Conservation (phyloP, 139 green algal genomes). For the Tetradesmus lagerheimii region DNA sequence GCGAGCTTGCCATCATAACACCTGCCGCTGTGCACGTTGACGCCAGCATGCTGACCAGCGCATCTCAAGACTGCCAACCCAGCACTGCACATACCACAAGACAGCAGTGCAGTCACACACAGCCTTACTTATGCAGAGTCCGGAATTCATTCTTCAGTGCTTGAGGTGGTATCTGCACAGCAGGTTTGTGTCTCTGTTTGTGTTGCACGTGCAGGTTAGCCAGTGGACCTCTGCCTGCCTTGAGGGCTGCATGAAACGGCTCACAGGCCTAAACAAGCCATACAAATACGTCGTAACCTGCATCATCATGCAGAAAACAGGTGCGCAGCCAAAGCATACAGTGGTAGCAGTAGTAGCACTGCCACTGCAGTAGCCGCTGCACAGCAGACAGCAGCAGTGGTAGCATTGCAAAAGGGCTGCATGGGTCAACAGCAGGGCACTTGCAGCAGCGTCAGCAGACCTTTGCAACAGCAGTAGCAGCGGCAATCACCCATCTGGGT, state of each 20-base stretch:
- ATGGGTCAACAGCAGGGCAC: background rate
- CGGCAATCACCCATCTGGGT: too few relatives aligned
- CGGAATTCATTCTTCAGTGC: too few relatives aligned
- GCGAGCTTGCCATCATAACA: too few relatives aligned
- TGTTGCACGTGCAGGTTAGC: constrained; percentile 65
- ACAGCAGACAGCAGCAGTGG: background rate
- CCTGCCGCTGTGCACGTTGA: too few relatives aligned
- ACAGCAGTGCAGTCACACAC: too few relatives aligned
- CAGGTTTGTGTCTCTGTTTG: background rate
- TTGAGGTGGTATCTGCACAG: too few relatives aligned
- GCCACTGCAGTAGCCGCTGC: background rate
- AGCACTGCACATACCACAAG: too few relatives aligned
- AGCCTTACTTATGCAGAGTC: too few relatives aligned
- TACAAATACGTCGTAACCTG: constrained; percentile 89
- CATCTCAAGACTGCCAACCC: too few relatives aligned
- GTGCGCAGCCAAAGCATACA: constrained; percentile 47
- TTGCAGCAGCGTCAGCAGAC: background rate
- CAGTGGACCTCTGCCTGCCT: constrained; percentile 82
- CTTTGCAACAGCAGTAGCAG: background rate
- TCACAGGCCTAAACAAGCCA: constrained; percentile 80
- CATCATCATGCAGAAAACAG: constrained; percentile 88
- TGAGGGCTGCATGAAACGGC: constrained; percentile 80
- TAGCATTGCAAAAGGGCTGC: background rate
- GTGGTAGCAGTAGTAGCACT: background rate
- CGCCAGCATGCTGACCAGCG: too few relatives aligned